A percentile compares a stretch with the other conserved stretches of the same genome.
Evolutionary conservation across 352 stramenopile species (phyloP).

Genomic region (Elongisporangium undulatum): DNA sequence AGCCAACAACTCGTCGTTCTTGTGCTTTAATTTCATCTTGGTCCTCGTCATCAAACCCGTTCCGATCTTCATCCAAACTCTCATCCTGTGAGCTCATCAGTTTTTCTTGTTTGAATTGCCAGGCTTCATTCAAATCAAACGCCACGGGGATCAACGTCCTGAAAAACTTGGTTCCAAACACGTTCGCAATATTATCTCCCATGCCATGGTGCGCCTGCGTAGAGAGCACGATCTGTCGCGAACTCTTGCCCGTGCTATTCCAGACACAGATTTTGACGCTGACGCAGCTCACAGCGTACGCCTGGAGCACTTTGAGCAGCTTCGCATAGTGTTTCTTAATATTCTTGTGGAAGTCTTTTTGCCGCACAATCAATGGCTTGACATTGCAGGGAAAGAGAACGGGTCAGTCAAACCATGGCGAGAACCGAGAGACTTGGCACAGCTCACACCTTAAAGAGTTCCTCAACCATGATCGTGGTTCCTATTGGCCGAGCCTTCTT

Average conservation of each 20-base stretch:
- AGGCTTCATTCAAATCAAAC: slow-evolving; percentile 46
- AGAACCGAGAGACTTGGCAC: neutral
- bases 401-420: too few species aligned
- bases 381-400: neutral
- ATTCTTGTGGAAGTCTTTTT: slow-evolving; percentile 91
- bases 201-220: slow-evolving; percentile 61
- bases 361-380: slow-evolving; percentile 87
- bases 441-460: slow-evolving; percentile 84
- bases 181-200: slow-evolving; percentile 83
- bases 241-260: slow-evolving; percentile 46
- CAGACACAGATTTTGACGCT: slow-evolving; percentile 57
- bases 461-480: slow-evolving; percentile 91
- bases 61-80: slow-evolving; percentile 13
- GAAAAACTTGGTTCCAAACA: slow-evolving; percentile 93
- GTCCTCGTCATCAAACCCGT: slow-evolving; percentile 12
- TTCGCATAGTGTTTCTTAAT: slow-evolving; percentile 93
- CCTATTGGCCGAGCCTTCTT: slow-evolving; percentile 76
- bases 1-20: slow-evolving; percentile 49
- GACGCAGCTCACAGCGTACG: slow-evolving; percentile 52
- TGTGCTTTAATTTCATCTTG: slow-evolving; percentile 16
- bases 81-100: slow-evolving; percentile 9
- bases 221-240: slow-evolving; percentile 52
- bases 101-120: slow-evolving; percentile 10
- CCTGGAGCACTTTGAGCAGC: slow-evolving; percentile 91
- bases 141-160: slow-evolving; percentile 64